Evolutionary conservation across 2,329 filamentous ascomycete species (phyloP).

Genomic region (Cladorrhinum sp.): DNA sequence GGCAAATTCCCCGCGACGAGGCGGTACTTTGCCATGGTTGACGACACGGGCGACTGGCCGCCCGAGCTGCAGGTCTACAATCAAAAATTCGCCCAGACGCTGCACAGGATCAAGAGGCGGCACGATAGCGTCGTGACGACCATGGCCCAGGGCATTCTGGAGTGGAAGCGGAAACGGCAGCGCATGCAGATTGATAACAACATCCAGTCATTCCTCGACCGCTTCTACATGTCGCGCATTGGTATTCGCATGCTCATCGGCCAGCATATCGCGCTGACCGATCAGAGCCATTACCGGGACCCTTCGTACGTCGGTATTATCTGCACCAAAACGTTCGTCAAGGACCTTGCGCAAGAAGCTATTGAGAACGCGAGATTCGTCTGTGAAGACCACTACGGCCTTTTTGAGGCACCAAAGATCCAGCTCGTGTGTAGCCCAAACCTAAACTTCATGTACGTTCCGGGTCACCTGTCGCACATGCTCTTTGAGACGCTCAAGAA

Average conservation of each 20-base stretch:
- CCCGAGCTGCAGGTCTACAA: conserved; percentile 95
- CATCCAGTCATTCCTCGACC: conserved; percentile 95
- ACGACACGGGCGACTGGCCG: conserved; percentile 86
- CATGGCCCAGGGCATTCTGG: conserved; percentile 94
- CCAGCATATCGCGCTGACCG: conserved; percentile 94
- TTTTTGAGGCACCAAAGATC: conserved; percentile 95
- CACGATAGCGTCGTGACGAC: conserved; percentile 98
- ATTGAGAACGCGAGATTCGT: conserved; percentile 99
- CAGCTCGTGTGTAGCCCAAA: conserved; percentile 93
- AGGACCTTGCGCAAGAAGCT: conserved; percentile 90
- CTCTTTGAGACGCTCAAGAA: conserved; percentile 99
- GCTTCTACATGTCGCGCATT: conserved; percentile 99
- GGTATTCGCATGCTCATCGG: conserved; percentile 99
- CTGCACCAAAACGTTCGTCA: conserved; percentile 96
- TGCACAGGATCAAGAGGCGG: conserved; percentile 91
- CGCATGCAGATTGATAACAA: conserved; percentile 97
- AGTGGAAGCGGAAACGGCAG: conserved; percentile 95
- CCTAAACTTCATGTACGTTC: conserved; percentile 99
- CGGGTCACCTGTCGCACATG: conserved; percentile 98
- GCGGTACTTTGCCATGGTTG: conserved; percentile 88
- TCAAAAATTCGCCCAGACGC: conserved; percentile 78
- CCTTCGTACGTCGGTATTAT: conserved; percentile 97
- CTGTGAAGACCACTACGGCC: conserved; percentile 95
- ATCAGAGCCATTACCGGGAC: conserved; percentile 85
- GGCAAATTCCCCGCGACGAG: conserved; percentile 52